Conservation (phyloP, 2,329 filamentous ascomycete species). For the Fusarium sp. region DNA sequence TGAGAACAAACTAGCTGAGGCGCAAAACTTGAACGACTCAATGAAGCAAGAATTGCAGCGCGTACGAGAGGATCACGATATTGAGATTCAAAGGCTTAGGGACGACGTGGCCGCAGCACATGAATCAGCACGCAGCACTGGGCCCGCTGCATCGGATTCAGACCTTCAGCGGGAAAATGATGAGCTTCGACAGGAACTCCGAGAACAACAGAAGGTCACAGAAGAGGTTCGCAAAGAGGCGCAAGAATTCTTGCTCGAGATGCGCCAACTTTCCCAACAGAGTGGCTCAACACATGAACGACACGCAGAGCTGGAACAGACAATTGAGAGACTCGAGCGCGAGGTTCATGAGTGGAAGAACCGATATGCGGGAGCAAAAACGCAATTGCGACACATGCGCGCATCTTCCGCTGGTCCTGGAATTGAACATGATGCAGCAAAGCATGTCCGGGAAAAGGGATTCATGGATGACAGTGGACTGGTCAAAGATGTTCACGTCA, state of each 20-base stretch:
- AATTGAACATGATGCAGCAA: constrained; percentile 73
- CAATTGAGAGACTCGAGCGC: constrained; percentile 78
- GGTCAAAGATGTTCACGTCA: constrained; percentile 91
- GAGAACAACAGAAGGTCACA: constrained; percentile 81
- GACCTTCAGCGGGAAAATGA: constrained; percentile 75
- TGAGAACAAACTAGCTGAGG: constrained; percentile 77
- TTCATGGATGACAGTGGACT: constrained; percentile 77
- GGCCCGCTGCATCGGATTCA: constrained; percentile 51
- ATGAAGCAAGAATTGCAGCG: constrained; percentile 81
- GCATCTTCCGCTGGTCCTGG: constrained; percentile 80
- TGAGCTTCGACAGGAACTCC: constrained; percentile 69
- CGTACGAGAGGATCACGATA: constrained; percentile 72
- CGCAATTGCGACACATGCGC: constrained; percentile 82
- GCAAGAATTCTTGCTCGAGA: constrained; percentile 83
- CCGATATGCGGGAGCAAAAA: constrained; percentile 86
- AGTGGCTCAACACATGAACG: constrained; percentile 81
- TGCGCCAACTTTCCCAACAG: constrained; percentile 84
- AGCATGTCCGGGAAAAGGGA: constrained; percentile 69
- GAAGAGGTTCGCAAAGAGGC: constrained; percentile 88
- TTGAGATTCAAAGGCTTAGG: constrained; percentile 68
- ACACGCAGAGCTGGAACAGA: constrained; percentile 79
- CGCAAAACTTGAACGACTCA: constrained; percentile 79
- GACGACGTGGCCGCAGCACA: constrained; percentile 67
- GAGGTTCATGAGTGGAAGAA: constrained; percentile 91
- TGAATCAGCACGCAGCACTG: constrained; percentile 39